Conservation (phyloP, 176 grass and related monocot species). For the Triticum dicoccoides region DNA sequence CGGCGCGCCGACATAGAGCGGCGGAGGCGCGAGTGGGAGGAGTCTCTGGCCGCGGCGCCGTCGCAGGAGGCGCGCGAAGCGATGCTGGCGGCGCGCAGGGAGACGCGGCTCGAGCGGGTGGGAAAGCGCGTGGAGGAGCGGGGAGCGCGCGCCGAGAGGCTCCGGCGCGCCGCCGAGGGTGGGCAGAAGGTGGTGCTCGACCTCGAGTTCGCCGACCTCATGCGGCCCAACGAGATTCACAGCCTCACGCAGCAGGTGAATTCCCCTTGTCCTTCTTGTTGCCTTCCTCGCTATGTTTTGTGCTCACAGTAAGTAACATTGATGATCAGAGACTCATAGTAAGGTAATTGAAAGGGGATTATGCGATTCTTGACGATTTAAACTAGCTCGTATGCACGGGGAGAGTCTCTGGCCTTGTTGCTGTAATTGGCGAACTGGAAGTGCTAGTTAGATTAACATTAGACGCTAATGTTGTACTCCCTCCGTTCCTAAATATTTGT, state of each 20-base stretch:
- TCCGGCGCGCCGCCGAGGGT: slow-evolving; percentile 48
- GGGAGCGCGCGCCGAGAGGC: slow-evolving; percentile 41
- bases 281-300: neutral
- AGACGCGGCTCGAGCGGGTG: slow-evolving; percentile 56
- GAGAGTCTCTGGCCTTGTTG: neutral
- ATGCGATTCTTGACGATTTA: neutral
- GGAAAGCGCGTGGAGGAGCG: slow-evolving; percentile 52
- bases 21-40: slow-evolving; percentile 60
- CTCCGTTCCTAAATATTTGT: too few species aligned
- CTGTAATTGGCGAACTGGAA: neutral
- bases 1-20: slow-evolving; percentile 45
- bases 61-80: slow-evolving; percentile 54
- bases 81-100: slow-evolving; percentile 44
- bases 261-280: neutral
- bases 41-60: slow-evolving; percentile 43
- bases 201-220: slow-evolving; percentile 73
- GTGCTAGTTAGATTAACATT: neutral
- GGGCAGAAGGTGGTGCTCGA: slow-evolving; percentile 75
- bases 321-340: neutral
- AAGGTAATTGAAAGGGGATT: neutral
- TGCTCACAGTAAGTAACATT: neutral
- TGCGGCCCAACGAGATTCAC: slow-evolving; percentile 71
- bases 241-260: slow-evolving; percentile 75
- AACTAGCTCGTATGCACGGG: neutral
- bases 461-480: neutral